These are phyloP conservation scores for Mortierella sp. DNA, from an alignment of 371 early-diverging fungal species.

Conservation along the genomic window DNA sequence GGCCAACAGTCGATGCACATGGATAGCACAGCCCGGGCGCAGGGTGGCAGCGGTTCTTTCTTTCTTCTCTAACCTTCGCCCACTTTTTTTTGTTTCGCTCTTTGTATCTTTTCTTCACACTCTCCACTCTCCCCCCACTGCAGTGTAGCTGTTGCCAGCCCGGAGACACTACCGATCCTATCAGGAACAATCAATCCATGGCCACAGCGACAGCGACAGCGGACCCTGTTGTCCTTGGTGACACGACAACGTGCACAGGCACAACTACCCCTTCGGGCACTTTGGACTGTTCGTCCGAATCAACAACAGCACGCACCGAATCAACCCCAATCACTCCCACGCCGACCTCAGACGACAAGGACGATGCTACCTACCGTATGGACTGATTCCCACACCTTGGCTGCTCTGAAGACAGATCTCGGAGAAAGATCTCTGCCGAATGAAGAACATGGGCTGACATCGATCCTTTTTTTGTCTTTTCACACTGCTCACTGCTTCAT, in stretches of 20 bases:
- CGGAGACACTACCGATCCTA: too few species aligned
- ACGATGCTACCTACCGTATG: too few species aligned
- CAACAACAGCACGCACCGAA: constrained; percentile 14
- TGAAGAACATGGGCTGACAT: background rate
- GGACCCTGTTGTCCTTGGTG: constrained; percentile 4
- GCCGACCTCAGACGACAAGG: background rate
- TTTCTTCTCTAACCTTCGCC: background rate
- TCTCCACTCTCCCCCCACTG: background rate
- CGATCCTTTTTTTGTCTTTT: background rate
- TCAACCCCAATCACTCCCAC: background rate
- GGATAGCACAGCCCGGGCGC: too few species aligned
- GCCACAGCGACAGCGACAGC: background rate
- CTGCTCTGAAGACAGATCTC: too few species aligned
- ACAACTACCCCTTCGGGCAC: too few species aligned
- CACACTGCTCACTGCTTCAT: too few species aligned
- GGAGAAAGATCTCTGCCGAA: too few species aligned
- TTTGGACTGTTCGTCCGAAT: too few species aligned
- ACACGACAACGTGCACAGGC: constrained; percentile 9
- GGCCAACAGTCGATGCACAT: too few species aligned
- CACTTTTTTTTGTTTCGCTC: background rate
- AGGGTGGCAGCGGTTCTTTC: background rate
- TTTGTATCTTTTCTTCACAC: background rate
- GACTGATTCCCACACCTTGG: too few species aligned
- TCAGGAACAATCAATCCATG: background rate
- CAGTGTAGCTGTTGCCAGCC: too few species aligned